Base-by-base conservation (phyloP, 345 rosid genomes). In the Aurinia saxatilis region DNA sequence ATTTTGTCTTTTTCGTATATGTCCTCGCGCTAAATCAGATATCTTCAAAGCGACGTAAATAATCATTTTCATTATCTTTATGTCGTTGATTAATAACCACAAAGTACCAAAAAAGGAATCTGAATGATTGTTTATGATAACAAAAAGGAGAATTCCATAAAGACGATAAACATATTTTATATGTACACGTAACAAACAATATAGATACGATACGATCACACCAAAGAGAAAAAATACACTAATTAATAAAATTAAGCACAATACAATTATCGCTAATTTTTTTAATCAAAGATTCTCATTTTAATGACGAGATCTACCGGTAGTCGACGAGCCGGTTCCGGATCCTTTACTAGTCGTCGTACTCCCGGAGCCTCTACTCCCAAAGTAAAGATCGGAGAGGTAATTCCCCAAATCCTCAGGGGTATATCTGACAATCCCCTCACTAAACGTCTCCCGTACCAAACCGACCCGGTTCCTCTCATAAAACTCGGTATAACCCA, bases 331-430 rank as follows among this genome's bases (percentile, higher is more conserved):
- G 27, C 72, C 72, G 13, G 75, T 21, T 19, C 75, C 75, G 49
- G 57, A 63, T 13, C 68, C 71, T 42, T 34, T 57, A 13, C n/a
- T n/a, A n/a, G n/a, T n/a, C n/a, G 75, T 8, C 3, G 66, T 67
- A 48, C 52, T 63, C 61, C 73, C 77, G 19, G 77, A 67, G 5
- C 70, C 73, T 57, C 74, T 58, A 5, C 57, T 48, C 6, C 63
- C 82, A 27, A 52, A 70, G 60, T 79, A 78, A 18, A 84, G 54
- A 57, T 80, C 90, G 4, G 78, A 84, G 19, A 88, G 39, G 73
- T 79, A 80, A 60, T 84, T 84, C 10, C 60, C 86, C 13, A 88
- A 18, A 66, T 88, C 96, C 29, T 82, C 85, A 25, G 98, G 96
- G 77, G 91, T 56, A 79, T 71, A 88, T 50, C 79, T 77, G 73